phyloP scores from a whole-genome alignment of 441 rosid genomes.

The Croton setiger region DNA sequence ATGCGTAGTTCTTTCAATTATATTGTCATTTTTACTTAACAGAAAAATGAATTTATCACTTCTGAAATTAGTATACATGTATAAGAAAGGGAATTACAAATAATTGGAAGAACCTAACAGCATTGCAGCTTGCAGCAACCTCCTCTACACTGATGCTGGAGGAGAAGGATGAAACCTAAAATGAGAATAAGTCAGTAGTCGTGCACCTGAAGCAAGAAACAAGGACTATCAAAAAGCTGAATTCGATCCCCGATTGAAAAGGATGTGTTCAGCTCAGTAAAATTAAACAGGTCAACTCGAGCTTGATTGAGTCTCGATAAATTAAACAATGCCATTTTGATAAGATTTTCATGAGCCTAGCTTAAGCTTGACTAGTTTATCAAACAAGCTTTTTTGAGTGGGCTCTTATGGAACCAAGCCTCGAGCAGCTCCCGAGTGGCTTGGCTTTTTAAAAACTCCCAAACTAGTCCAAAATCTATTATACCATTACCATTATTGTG shows the following conservation, averaged over 20 bases:
- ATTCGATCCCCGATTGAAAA: too few species aligned
- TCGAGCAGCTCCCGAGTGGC: too few species aligned
- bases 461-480: not conserved
- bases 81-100: slow-evolving; percentile 31
- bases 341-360: too few species aligned
- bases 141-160: slow-evolving; percentile 66
- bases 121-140: slow-evolving; percentile 73
- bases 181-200: slow-evolving; percentile 5
- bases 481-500: slow-evolving; percentile 63
- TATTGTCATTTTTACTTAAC: not conserved
- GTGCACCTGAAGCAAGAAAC: not conserved
- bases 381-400: too few species aligned
- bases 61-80: slow-evolving; percentile 28
- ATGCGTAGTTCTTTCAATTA: not conserved
- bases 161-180: slow-evolving; percentile 50
- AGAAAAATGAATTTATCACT: not conserved
- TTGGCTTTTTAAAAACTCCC: too few species aligned
- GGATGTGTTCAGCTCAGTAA: too few species aligned
- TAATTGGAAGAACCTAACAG: slow-evolving; percentile 66
- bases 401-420: too few species aligned
- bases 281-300: too few species aligned
- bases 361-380: too few species aligned
- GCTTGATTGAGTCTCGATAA: too few species aligned
- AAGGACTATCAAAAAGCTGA: too few species aligned
- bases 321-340: too few species aligned